A percentile compares a stretch with the other conserved stretches of the same genome.
These are phyloP conservation scores for Solanum lycopersicoides DNA, from an alignment of 257 asterid genomes.

Conservation along the genomic window DNA sequence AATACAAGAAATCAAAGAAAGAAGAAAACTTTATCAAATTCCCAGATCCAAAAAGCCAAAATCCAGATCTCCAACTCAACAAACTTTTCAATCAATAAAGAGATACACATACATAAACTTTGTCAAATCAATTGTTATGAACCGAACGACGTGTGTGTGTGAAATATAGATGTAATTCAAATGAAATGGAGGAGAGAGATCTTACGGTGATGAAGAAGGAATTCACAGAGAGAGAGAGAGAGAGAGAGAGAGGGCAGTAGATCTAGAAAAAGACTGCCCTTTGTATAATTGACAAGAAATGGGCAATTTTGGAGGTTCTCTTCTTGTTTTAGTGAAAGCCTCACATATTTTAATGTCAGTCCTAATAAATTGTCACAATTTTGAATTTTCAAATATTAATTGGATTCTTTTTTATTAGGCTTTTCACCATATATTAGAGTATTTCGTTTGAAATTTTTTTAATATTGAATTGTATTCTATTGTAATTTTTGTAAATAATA, in stretches of 20 bases:
- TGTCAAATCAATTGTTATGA: not conserved
- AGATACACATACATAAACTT: not conserved
- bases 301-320: not conserved
- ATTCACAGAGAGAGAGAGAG: not conserved
- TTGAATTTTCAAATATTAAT: not conserved
- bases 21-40: not conserved
- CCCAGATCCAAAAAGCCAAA: not conserved
- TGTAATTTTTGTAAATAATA: too few species aligned
- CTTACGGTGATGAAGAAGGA: not conserved
- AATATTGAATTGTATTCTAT: not conserved
- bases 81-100: not conserved
- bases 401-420: not conserved
- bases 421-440: not conserved
- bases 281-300: not conserved
- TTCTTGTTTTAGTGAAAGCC: not conserved
- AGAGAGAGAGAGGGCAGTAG: not conserved
- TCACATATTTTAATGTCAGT: not conserved
- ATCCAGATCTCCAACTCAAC: not conserved
- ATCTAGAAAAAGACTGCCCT: constrained; percentile 22
- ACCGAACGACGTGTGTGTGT: too few species aligned
- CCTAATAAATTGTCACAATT: not conserved
- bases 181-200: not conserved
- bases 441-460: not conserved
- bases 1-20: not conserved
- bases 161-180: not conserved